Evolutionary conservation across 768 basidiomycete species (phyloP), one percentile per base, ranked within the genome.

Genomic region (Chalciporus piperatus): DNA sequence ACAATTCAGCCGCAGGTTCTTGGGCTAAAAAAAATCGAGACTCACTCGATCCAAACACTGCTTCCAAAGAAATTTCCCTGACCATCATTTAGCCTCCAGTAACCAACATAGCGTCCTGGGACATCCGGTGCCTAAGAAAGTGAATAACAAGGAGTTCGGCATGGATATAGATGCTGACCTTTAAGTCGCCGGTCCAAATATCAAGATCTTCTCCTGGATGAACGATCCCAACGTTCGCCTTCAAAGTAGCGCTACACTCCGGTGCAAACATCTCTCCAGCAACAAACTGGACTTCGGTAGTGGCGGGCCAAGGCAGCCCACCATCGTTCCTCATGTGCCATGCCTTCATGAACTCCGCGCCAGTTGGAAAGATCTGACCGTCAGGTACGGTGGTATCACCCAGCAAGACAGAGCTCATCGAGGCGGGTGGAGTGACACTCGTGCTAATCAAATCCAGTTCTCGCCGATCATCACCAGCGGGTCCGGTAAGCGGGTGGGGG

Each of bases 341-440:
- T 19, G 82, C 82, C 69, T 92, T 93, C 49, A 91, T 79, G 60
- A 93, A 94, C 64, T 89, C 88, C 0, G 88, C 89, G 30, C 91
- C 91, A 7, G 89, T 83, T 27, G 89, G 88, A 63, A 92, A 87
- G 44, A 78, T 60, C 59, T 90, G 87, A 1, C 89, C 90, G 58
- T 87, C 84, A 4, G 79, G 73, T 45, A 89, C 84, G 30, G 87
- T 91, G 37, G 83, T 74, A 62, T 92, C 86, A 32, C 74, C 74
- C 6, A 91, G 53, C 54, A 85, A 85, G 6, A 70, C 71, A 4
- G 87, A 86, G 33, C 74, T 74, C 52, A 87, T 61, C 17, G 23
- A 7, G 5, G 12, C 32, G 33, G 51, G 44, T 13, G 1, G 43
- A 1, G 44, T 38, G 17, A 23, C 19, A 32, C 48, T 43, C 45